Conservation (phyloP, 352 stramenopile species). For the Phytopythium vexans region DNA sequence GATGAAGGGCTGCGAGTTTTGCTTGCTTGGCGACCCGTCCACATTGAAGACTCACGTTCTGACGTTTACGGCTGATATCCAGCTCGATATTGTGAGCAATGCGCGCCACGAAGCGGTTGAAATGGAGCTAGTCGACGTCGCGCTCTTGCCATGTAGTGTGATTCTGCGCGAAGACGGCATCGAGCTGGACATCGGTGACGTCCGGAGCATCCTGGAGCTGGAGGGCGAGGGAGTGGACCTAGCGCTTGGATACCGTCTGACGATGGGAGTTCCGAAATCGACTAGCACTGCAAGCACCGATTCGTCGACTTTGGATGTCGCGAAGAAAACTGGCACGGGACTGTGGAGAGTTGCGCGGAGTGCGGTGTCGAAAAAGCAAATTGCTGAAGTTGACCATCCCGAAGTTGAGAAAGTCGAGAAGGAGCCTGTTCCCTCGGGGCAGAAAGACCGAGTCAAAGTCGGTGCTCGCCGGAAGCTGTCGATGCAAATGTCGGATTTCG, state of each 20-base stretch:
- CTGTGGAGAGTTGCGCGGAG: slow-evolving; percentile 61
- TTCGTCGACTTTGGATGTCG: slow-evolving; percentile 1
- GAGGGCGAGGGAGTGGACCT: slow-evolving; percentile 86
- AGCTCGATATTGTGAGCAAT: slow-evolving; percentile 58
- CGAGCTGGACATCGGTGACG: slow-evolving; percentile 64
- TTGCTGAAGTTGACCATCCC: slow-evolving; percentile 57
- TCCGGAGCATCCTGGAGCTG: slow-evolving; percentile 79
- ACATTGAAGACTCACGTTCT: slow-evolving; percentile 74
- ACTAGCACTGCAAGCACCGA: slow-evolving; percentile 15
- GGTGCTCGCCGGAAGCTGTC: slow-evolving; percentile 57
- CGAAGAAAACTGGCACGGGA: slow-evolving; percentile 32
- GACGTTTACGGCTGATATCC: slow-evolving; percentile 76
- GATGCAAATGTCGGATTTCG: slow-evolving; percentile 85
- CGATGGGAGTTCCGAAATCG: slow-evolving; percentile 34
- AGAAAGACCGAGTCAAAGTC: slow-evolving; percentile 46
- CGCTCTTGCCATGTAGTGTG: slow-evolving; percentile 71
- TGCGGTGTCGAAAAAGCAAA: slow-evolving; percentile 49
- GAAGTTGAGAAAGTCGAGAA: slow-evolving; percentile 37
- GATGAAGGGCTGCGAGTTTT: slow-evolving; percentile 66
- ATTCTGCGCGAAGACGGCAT: slow-evolving; percentile 62
- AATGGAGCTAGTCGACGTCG: slow-evolving; percentile 75
- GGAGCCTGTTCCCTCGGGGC: slow-evolving; percentile 13
- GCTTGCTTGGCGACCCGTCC: slow-evolving; percentile 70
- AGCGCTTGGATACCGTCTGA: slow-evolving; percentile 67
- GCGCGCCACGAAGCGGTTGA: slow-evolving; percentile 64